Evolutionary conservation across 139 green algal species (phyloP).

Genomic region (Volvox africanus): DNA sequence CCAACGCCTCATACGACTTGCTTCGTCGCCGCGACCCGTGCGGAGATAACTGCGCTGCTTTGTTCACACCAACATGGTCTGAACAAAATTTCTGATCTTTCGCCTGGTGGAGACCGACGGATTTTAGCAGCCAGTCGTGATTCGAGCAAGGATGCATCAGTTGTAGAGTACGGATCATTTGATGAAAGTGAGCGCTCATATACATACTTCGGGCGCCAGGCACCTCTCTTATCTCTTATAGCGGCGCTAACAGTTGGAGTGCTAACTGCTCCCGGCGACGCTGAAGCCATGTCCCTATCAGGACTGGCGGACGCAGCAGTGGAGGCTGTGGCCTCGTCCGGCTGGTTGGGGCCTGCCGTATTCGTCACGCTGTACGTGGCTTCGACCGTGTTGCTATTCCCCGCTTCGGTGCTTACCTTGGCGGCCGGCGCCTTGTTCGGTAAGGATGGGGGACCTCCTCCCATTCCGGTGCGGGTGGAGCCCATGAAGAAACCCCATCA

Average conservation of each 20-base stretch:
- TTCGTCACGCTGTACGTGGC: slow-evolving; percentile 74
- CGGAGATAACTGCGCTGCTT: too few species aligned
- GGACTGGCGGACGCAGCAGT: background rate
- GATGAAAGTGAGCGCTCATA: too few species aligned
- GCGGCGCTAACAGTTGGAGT: background rate
- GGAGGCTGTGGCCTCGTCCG: slow-evolving; percentile 40
- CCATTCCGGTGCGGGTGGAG: background rate
- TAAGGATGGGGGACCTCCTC: background rate
- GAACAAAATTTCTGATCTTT: too few species aligned
- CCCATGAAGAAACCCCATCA: background rate
- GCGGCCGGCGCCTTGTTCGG: slow-evolving; percentile 83
- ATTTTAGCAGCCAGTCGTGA: too few species aligned
- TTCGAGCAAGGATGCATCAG: too few species aligned
- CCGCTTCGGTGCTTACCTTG: slow-evolving; percentile 80
- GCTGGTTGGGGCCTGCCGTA: slow-evolving; percentile 61
- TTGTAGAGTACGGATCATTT: too few species aligned
- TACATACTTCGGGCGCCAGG: too few species aligned
- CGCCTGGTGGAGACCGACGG: too few species aligned
- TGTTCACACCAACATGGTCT: too few species aligned
- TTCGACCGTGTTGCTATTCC: slow-evolving; percentile 80
- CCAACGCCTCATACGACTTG: background rate
- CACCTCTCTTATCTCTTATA: background rate
- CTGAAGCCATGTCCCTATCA: slow-evolving; percentile 17
- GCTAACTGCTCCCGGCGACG: background rate
- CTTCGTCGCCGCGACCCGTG: too few species aligned